A percentile compares a stretch with the other conserved stretches of the same genome.
Evolutionary conservation across 495 filamentous ascomycete genomes (phyloP).

Genomic region (Talaromyces ruber): DNA sequence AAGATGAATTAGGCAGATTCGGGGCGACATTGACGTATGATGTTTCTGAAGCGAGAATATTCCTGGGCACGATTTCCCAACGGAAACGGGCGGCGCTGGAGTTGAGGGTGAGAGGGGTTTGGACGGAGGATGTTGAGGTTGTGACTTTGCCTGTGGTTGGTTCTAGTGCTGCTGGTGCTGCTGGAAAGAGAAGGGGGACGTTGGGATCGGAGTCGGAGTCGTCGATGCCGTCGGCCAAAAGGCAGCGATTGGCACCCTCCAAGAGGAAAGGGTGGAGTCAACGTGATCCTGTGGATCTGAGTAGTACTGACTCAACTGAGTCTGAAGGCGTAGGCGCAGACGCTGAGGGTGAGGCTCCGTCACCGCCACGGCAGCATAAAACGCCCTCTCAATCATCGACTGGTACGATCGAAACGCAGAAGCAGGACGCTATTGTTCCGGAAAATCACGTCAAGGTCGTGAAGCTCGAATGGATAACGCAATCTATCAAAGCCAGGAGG

Average conservation of each 20-base stretch:
- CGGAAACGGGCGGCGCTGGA: slow-evolving; percentile 69
- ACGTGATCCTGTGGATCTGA: not conserved
- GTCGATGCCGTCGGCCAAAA: slow-evolving; percentile 6
- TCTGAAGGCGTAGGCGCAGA: not conserved
- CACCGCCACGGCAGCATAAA: not conserved
- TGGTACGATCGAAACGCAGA: not conserved
- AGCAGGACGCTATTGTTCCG: not conserved
- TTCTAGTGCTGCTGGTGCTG: not conserved
- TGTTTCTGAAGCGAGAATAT: slow-evolving; percentile 58
- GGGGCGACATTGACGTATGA: slow-evolving; percentile 61
- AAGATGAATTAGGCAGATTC: slow-evolving; percentile 48
- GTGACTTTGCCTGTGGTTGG: not conserved
- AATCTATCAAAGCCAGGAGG: slow-evolving; percentile 44
- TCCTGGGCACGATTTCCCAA: slow-evolving; percentile 63
- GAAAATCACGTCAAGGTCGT: slow-evolving; percentile 53
- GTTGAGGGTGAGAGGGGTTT: slow-evolving; percentile 55
- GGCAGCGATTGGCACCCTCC: slow-evolving; percentile 22
- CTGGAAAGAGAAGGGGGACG: slow-evolving; percentile 7
- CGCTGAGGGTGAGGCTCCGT: not conserved
- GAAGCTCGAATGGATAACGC: slow-evolving; percentile 66
- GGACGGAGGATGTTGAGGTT: slow-evolving; percentile 42
- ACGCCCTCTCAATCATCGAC: not conserved
- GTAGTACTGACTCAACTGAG: not conserved
- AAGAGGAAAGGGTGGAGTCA: slow-evolving; percentile 20
- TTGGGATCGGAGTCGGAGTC: slow-evolving; percentile 1